Base-by-base conservation (phyloP, 106 monocot species). In the Xerophyta viscosa region DNA sequence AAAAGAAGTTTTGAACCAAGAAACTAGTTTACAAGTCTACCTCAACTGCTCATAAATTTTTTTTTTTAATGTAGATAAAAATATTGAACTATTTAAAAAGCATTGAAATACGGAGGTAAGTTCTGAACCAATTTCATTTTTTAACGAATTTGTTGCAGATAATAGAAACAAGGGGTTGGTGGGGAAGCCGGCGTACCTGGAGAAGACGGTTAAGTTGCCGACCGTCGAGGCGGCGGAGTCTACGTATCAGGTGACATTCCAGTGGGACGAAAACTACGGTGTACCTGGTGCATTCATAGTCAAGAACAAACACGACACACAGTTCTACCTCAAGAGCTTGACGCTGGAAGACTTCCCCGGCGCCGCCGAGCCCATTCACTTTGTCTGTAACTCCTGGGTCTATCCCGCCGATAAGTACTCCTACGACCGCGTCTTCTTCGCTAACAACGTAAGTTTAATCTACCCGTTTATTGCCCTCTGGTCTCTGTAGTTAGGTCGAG, bases 361-460 rank as follows among this genome's bases (percentile, higher is more conserved):
- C 15, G 33, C 33, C 5, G 33, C 33, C 5, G 33, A 5, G 11
- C 24, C 27, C 0, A 36, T 83, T 29, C 65, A 69, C 49, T 88
- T 88, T 50, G 76, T 69, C 14, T 82, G 82, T 46, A 88, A 83
- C 56, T 88, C 88, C 11, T 88, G 88, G 88, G 79, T 88, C 45
- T 88, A 83, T 36, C 75, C 82, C 0, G 56, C 13, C 24, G 50
- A 27, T 22, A 72, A 60, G 15, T 88, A 88, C 63, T 47, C 46
- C 0, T 76, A 83, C 21, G 66, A 88, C 27, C 74, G 82, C 5
- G 33, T 88, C 66, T 88, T 88, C 72, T 88, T 88, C 50, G 18
- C 81, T 11, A 82, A 82, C 19, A 46, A 68, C 60, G 81, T 82
- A 26, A 48, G n/a, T 33, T 33, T 33, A 6, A 33, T 11, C 33